phyloP scores from a whole-genome alignment of 345 rosid genomes.

The Melaleuca quinquenervia region DNA sequence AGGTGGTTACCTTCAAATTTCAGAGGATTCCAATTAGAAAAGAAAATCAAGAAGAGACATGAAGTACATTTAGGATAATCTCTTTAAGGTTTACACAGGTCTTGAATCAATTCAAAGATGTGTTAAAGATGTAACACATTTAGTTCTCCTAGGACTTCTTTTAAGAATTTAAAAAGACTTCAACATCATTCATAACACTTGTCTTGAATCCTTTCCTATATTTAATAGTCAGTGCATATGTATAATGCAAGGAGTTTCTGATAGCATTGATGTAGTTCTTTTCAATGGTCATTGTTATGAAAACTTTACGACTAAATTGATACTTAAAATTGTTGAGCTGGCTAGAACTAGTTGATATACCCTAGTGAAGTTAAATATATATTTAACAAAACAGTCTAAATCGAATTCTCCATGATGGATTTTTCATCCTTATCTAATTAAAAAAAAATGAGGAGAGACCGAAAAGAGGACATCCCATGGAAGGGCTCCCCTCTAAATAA shows the following conservation, averaged over 20 bases:
- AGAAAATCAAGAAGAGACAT: neutral
- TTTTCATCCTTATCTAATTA: neutral
- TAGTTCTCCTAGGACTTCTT: neutral
- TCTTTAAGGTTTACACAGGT: neutral
- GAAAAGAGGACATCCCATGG: neutral
- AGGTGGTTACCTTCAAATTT: neutral
- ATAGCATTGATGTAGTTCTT: neutral
- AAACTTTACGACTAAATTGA: neutral
- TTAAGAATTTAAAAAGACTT: neutral
- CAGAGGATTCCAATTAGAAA: neutral
- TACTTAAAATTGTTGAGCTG: neutral
- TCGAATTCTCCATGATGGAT: fast-evolving
- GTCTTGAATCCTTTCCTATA: neutral
- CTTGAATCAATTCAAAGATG: too few relatives aligned
- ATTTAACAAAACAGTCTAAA: fast-evolving
- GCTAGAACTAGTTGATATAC: neutral
- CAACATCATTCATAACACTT: neutral
- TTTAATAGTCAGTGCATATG: neutral
- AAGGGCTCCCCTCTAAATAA: neutral
- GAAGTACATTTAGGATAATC: too few relatives aligned
- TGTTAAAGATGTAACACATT: neutral
- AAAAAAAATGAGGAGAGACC: neutral
- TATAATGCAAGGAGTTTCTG: neutral
- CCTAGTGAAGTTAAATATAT: neutral
- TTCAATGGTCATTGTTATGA: neutral